These are phyloP conservation scores for Carpinus viminea DNA, from an alignment of 306 rosid genomes.

Conservation along the genomic window DNA sequence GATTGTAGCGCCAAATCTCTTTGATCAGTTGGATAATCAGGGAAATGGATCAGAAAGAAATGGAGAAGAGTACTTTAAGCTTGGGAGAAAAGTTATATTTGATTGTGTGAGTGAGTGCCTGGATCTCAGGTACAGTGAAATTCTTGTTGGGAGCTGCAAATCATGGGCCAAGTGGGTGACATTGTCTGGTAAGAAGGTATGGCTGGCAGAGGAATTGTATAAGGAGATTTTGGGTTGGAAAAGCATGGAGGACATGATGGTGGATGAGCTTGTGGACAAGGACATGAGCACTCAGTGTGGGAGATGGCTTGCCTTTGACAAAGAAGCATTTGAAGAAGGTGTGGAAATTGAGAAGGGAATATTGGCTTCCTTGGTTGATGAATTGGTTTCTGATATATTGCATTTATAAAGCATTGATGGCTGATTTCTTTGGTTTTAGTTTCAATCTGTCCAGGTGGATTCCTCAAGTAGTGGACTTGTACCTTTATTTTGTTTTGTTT, in stretches of 20 bases:
- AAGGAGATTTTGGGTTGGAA: slow-evolving; percentile 57
- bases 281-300: slow-evolving; percentile 79
- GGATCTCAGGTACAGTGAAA: slow-evolving; percentile 42
- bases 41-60: slow-evolving; percentile 30
- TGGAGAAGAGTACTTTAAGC: slow-evolving; percentile 43
- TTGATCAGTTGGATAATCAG: slow-evolving; percentile 53
- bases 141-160: slow-evolving; percentile 52
- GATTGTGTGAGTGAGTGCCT: slow-evolving; percentile 62
- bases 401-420: slow-evolving; percentile 21
- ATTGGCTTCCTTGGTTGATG: slow-evolving; percentile 51
- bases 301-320: slow-evolving; percentile 70
- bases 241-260: slow-evolving; percentile 60
- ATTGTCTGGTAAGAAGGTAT: slow-evolving; percentile 41
- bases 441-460: slow-evolving; percentile 22
- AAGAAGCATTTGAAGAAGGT: slow-evolving; percentile 68
- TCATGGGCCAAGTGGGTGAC: slow-evolving; percentile 47
- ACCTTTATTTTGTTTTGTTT: neutral
- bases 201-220: slow-evolving; percentile 60
- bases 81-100: slow-evolving; percentile 58
- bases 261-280: slow-evolving; percentile 71
- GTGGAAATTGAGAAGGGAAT: slow-evolving; percentile 57
- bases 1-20: slow-evolving; percentile 54
- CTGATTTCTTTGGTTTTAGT: slow-evolving; percentile 14
- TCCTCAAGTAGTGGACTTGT: slow-evolving; percentile 19
- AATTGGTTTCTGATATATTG: slow-evolving; percentile 64